Evolutionary conservation across 371 early-diverging fungal genomes (phyloP).

Genomic region (Mortierella sp.): DNA sequence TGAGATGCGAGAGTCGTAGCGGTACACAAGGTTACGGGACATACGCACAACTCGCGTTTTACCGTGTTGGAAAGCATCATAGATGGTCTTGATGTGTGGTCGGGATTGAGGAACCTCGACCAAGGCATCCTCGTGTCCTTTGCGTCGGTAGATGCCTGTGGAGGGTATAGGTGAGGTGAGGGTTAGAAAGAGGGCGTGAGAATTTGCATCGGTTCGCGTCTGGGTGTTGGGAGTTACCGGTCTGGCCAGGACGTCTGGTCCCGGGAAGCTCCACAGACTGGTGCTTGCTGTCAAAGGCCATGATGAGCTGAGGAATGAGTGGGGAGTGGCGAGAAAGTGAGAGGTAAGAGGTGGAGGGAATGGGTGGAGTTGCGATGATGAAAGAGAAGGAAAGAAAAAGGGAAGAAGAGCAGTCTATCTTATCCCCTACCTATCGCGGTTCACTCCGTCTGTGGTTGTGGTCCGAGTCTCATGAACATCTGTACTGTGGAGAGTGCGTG

Average conservation of each 20-base stretch:
- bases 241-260: constrained; percentile 49
- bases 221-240: constrained; percentile 18
- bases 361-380: neutral
- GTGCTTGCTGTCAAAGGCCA: constrained; percentile 1
- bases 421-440: too few species aligned
- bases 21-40: neutral
- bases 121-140: constrained; percentile 22
- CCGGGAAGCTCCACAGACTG: constrained; percentile 48
- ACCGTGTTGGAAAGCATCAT: constrained; percentile 54
- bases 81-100: constrained; percentile 49
- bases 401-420: neutral
- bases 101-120: constrained; percentile 15
- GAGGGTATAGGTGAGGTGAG: neutral
- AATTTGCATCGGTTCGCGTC: too few species aligned
- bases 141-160: constrained; percentile 50
- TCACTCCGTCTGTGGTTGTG: too few species aligned
- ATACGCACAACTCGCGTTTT: too few species aligned
- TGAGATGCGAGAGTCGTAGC: neutral
- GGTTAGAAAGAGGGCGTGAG: neutral
- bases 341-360: neutral
- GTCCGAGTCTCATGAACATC: too few species aligned
- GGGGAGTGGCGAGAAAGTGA: constrained; percentile 1
- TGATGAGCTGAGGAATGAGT: neutral
- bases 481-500: too few species aligned
- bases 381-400: neutral